phyloP scores from a whole-genome alignment of 352 stramenopile species.

The Globisporangium rhizosaccharum region DNA sequence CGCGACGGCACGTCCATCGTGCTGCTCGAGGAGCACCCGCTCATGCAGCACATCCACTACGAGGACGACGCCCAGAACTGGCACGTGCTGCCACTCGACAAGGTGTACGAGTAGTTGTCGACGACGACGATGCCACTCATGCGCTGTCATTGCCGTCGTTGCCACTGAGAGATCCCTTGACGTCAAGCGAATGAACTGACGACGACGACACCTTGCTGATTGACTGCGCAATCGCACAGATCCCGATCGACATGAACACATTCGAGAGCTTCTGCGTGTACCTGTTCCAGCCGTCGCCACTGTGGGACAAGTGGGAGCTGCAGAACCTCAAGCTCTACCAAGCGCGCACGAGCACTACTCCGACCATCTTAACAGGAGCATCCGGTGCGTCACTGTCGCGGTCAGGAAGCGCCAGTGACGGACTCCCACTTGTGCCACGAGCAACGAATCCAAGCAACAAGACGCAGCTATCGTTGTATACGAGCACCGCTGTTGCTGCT shows the following conservation, averaged over 20 bases:
- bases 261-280: slow-evolving; percentile 50
- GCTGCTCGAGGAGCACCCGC: slow-evolving; percentile 28
- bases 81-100: slow-evolving; percentile 50
- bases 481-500: too few species aligned
- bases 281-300: slow-evolving; percentile 45
- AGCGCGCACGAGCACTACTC: not conserved
- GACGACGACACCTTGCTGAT: not conserved
- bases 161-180: not conserved
- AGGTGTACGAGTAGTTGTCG: slow-evolving; percentile 17
- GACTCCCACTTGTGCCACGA: too few species aligned
- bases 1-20: slow-evolving; percentile 32
- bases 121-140: too few species aligned
- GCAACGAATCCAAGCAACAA: too few species aligned
- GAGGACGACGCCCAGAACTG: slow-evolving; percentile 72
- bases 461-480: too few species aligned
- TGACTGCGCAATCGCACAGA: too few species aligned
- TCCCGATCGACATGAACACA: slow-evolving; percentile 22
- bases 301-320: slow-evolving; percentile 59
- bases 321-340: slow-evolving; percentile 44
- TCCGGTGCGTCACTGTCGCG: too few species aligned
- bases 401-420: too few species aligned
- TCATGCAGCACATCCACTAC: slow-evolving; percentile 56
- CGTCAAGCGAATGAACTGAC: not conserved
- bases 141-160: not conserved
- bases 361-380: not conserved